A percentile compares a stretch with the other conserved stretches of the same genome.
These are phyloP conservation scores for Russula compacta DNA, from an alignment of 768 basidiomycete species.

Conservation along the genomic window DNA sequence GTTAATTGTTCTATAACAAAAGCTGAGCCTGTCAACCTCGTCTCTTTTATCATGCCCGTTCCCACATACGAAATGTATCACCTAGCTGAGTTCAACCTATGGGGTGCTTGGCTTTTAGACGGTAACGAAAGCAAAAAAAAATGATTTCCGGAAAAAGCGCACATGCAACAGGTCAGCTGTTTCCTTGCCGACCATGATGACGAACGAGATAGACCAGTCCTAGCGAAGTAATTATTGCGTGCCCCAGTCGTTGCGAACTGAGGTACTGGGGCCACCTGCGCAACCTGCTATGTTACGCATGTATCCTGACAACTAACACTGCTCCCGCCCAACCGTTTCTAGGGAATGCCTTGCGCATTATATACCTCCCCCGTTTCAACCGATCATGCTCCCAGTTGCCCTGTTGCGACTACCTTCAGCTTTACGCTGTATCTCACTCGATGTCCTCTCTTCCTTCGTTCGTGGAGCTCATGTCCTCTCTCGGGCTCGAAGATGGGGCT, in stretches of 20 bases:
- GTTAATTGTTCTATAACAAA: not conserved
- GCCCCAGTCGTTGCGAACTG: slow-evolving; percentile 12
- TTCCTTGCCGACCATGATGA: slow-evolving; percentile 22
- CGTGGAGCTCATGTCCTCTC: slow-evolving; percentile 76
- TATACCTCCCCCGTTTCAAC: slow-evolving; percentile 10
- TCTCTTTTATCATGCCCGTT: not conserved
- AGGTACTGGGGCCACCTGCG: slow-evolving; percentile 11
- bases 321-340: slow-evolving; percentile 17
- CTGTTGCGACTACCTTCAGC: slow-evolving; percentile 16
- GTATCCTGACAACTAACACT: slow-evolving; percentile 20
- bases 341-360: slow-evolving; percentile 12
- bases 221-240: slow-evolving; percentile 9
- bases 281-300: slow-evolving; percentile 19
- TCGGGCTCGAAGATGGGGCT: slow-evolving; percentile 54
- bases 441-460: slow-evolving; percentile 81
- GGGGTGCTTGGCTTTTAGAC: not conserved
- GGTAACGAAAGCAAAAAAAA: not conserved
- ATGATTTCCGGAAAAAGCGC: not conserved
- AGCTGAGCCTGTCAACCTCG: too few relatives aligned
- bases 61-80: not conserved
- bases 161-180: slow-evolving; percentile 7
- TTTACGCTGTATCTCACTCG: slow-evolving; percentile 21
- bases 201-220: slow-evolving; percentile 5
- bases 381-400: slow-evolving; percentile 11
- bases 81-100: not conserved